Percentiles rank a stretch among this genome's conserved stretches.
phyloP scores from a whole-genome alignment of 1,284 basidiomycete species.

The Sphagnurus paluster region DNA sequence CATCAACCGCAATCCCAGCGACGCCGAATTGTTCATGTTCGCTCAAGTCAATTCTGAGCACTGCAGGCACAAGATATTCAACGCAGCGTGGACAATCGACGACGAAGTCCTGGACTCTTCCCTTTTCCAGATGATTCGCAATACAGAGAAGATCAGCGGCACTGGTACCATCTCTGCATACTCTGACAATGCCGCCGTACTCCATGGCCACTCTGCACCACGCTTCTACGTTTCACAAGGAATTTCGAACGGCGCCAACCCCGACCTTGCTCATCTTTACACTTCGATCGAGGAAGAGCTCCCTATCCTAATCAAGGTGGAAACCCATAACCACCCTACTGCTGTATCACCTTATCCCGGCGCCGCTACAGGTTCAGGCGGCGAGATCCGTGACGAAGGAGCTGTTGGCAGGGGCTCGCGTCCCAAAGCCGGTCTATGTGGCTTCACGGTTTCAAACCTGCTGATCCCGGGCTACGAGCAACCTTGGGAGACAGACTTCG shows the following conservation, averaged over 20 bases:
- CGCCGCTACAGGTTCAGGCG: conserved; percentile 96
- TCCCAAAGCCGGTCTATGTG: conserved; percentile 93
- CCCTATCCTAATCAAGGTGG: conserved; percentile 95
- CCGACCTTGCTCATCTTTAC: conserved; percentile 49
- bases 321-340: conserved; percentile 99
- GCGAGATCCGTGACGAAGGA: conserved; percentile 98
- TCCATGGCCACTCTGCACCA: conserved; percentile 78
- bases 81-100: conserved; percentile 94
- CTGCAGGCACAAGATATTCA: conserved; percentile 99
- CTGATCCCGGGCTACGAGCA: conserved; percentile 86
- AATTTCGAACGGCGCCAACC: conserved; percentile 33
- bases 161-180: conserved; percentile 93
- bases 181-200: conserved; percentile 97
- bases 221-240: conserved; percentile 72
- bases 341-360: conserved; percentile 98
- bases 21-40: conserved; percentile 99
- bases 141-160: conserved; percentile 84
- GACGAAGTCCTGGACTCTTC: conserved; percentile 68
- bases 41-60: conserved; percentile 99
- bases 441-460: conserved; percentile 96
- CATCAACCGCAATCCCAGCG: conserved; percentile 83
- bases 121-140: conserved; percentile 97
- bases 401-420: conserved; percentile 94
- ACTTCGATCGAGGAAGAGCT: conserved; percentile 66
- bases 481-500: conserved; percentile 93